A percentile compares a stretch with the other conserved stretches of the same genome.
Evolutionary conservation across 1,284 basidiomycete genomes (phyloP).

Genomic region (Naganishia albida): DNA sequence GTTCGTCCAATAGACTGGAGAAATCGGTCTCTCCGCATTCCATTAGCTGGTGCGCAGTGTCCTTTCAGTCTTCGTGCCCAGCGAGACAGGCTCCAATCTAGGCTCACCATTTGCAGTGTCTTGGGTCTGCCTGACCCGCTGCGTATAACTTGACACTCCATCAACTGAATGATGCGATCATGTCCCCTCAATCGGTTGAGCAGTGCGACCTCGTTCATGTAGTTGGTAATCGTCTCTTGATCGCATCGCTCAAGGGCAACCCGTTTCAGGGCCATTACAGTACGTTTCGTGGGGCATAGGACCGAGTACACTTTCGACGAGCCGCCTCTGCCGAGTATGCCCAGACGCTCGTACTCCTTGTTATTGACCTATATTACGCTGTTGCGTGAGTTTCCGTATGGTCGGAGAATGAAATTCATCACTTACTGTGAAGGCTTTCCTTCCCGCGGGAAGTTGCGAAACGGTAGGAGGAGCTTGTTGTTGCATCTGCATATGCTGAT

Average conservation of each 20-base stretch:
- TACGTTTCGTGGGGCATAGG: constrained; percentile 66
- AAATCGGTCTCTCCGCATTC: constrained; percentile 91
- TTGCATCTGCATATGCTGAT: constrained; percentile 15
- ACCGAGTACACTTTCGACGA: constrained; percentile 92
- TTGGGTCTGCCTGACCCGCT: constrained; percentile 62
- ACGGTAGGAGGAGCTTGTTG: constrained; percentile 20
- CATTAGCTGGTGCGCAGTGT: constrained; percentile 62
- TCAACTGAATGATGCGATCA: constrained; percentile 79
- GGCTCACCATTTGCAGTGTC: constrained; percentile 67
- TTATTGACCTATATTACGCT: constrained; percentile 65
- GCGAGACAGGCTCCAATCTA: too few relatives aligned
- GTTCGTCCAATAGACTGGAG: constrained; percentile 75
- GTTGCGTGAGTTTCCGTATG: neutral
- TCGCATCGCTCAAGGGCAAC: constrained; percentile 84
- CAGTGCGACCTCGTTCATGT: constrained; percentile 89
- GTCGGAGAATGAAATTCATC: neutral
- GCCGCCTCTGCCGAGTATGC: constrained; percentile 86
- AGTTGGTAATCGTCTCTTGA: constrained; percentile 80
- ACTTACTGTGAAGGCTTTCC: constrained; percentile 30
- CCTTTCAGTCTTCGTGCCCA: neutral
- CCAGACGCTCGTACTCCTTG: constrained; percentile 74
- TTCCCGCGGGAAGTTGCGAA: constrained; percentile 26
- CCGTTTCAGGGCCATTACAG: constrained; percentile 83
- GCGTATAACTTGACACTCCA: constrained; percentile 76
- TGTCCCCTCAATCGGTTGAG: constrained; percentile 84